phyloP scores from a whole-genome alignment of 2,329 filamentous ascomycete species.

The Fusarium piperis region DNA sequence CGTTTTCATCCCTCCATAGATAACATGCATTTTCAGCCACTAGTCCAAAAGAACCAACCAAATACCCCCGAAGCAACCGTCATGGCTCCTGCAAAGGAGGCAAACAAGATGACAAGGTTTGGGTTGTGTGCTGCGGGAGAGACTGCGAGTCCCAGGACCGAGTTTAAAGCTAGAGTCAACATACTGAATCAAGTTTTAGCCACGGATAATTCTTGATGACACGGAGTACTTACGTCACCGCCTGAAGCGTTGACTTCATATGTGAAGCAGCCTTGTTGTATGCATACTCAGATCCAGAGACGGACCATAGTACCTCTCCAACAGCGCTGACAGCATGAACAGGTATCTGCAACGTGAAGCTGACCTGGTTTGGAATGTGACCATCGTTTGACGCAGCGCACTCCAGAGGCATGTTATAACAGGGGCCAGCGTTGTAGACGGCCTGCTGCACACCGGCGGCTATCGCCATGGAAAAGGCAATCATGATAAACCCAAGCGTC shows the following conservation, averaged over 20 bases:
- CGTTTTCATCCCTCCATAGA: not conserved
- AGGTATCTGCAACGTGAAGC: not conserved
- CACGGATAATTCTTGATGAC: not conserved
- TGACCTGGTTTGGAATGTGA: not conserved
- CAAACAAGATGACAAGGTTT: not conserved
- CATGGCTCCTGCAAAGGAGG: not conserved
- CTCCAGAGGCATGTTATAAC: not conserved
- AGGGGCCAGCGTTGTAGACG: not conserved
- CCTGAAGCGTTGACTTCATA: not conserved
- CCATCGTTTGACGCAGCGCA: not conserved
- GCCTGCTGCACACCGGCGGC: not conserved
- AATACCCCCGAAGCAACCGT: not conserved
- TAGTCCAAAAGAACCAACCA: not conserved
- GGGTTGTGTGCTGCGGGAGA: not conserved
- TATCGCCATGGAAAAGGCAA: not conserved
- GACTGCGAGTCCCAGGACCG: not conserved
- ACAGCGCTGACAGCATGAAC: not conserved
- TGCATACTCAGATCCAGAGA: not conserved
- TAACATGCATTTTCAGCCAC: not conserved
- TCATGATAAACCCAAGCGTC: not conserved
- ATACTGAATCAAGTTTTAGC: not conserved
- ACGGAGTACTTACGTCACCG: not conserved
- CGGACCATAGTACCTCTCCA: not conserved
- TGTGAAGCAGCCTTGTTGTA: slow-evolving; percentile 1
- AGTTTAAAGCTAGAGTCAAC: not conserved